Base-by-base conservation (phyloP, 2,329 filamentous ascomycete species). In the Cordyceps cateniannulata region DNA sequence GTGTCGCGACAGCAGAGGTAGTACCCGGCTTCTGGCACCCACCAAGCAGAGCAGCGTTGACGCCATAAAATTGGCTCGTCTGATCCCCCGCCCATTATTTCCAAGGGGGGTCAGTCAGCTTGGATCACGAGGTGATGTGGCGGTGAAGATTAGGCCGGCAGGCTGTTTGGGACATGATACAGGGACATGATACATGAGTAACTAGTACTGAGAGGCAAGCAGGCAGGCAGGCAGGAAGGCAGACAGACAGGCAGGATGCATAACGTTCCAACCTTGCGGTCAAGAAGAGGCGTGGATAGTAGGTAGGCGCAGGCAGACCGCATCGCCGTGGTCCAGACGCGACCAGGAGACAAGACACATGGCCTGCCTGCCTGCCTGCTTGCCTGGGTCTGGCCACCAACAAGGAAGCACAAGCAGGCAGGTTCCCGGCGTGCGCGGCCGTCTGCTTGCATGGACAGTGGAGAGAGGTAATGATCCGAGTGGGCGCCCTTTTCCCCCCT, bases 61-160 rank as follows among this genome's bases (percentile, higher is more conserved):
- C 25, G 24, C 47, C 14, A 10, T 38, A 38, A 16, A 24, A 56
- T 56, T 56, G 53, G 53, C 27, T 48, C 53, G 9, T 32, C 52
- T 48, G 40, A 47, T 47, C 52, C 38, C 40, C 52, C 24, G 8
- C 14, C 42, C 25, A 22, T 16, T 35, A 40, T 35, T 22, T 45
- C 12, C 14, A 32, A 29, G 27, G 54, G 42, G 38, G 38, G 38
- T 18, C 12, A 12, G 18, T 24, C 53, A 35, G 27, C 42, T 24
- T 56, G 18, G 45, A 58, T 58, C 55, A 58, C 55, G 55, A 58
- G 55, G 29, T 16, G 9, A 50, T 48, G 27, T 50, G 32, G 55
- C 55, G 55, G 55, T 58, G 55, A 58, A 35, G 24, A 29, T 35
- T 42, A 16, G 52, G 40, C 24, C 22, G 35, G 18, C 10, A 32